Conservation (phyloP, 805 yeast species). For the Starmerella apicola region DNA sequence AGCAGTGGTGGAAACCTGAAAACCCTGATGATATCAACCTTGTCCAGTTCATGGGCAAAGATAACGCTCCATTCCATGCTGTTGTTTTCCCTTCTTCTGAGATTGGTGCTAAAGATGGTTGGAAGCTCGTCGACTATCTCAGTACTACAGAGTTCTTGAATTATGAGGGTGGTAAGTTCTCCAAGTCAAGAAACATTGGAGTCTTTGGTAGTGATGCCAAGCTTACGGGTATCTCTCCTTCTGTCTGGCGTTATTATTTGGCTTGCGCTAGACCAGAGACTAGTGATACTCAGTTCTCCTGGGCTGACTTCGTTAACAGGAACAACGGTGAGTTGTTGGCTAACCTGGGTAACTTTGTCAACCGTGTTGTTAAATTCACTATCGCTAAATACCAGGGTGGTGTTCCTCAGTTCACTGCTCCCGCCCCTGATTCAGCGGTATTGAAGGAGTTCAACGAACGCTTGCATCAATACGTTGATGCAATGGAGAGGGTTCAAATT, state of each 20-base stretch:
- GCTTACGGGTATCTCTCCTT: constrained; percentile 79
- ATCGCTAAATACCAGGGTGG: constrained; percentile 87
- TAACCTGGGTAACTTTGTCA: constrained; percentile 91
- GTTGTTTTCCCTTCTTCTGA: constrained; percentile 93
- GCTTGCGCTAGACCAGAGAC: constrained; percentile 89
- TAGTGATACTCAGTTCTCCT: constrained; percentile 91
- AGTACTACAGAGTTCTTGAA: constrained; percentile 94
- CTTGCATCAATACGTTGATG: constrained; percentile 48
- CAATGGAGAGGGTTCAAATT: constrained; percentile 59
- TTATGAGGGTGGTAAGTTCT: constrained; percentile 96
- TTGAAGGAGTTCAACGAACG: constrained; percentile 48
- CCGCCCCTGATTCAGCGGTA: constrained; percentile 32
- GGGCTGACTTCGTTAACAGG: constrained; percentile 90
- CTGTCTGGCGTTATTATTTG: constrained; percentile 96
- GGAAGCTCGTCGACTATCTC: constrained; percentile 86
- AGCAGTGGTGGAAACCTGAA: constrained; percentile 69
- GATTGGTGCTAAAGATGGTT: constrained; percentile 73
- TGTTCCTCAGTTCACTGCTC: constrained; percentile 52
- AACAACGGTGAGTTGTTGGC: constrained; percentile 91
- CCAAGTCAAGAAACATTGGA: constrained; percentile 95
- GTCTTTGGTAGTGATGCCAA: constrained; percentile 97
- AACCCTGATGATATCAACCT: constrained; percentile 78
- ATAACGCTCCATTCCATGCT: constrained; percentile 96
- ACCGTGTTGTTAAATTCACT: constrained; percentile 82
- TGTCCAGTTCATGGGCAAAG: constrained; percentile 98